phyloP scores from a whole-genome alignment of 2,329 filamentous ascomycete genomes.

The Penicillium sp. region DNA sequence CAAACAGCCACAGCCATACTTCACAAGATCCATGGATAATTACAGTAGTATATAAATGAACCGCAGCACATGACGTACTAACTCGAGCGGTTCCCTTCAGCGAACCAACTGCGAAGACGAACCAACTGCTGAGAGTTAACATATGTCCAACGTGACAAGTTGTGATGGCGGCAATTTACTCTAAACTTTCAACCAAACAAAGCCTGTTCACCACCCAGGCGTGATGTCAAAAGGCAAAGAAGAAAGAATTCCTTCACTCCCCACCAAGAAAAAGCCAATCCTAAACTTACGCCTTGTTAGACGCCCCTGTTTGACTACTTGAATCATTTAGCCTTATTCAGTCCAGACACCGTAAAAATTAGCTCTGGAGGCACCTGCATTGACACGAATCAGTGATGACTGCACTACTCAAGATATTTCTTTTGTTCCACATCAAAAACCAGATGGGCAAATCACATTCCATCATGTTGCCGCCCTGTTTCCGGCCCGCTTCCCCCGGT shows the following conservation, averaged over 20 bases:
- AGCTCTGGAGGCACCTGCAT: background rate
- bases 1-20: background rate
- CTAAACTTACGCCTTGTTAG: no score
- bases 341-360: background rate
- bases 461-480: constrained; percentile 15
- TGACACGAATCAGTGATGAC: background rate
- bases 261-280: no score
- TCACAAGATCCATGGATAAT: no score
- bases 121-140: background rate
- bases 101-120: background rate
- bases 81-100: background rate
- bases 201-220: background rate
- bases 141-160: background rate
- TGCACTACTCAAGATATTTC: background rate
- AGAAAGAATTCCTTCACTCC: no score
- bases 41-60: no score
- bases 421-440: constrained; percentile 14
- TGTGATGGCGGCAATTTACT: background rate
- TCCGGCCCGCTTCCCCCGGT: constrained; percentile 14
- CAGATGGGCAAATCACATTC: constrained; percentile 23
- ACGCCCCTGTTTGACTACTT: no score
- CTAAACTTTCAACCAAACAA: background rate
- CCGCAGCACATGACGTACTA: no score
- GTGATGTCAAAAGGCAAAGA: background rate
- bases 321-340: no score